Evolutionary conservation across 345 rosid species (phyloP), one percentile per base, ranked within the genome.

Genomic region (Eutrema japonicum): DNA sequence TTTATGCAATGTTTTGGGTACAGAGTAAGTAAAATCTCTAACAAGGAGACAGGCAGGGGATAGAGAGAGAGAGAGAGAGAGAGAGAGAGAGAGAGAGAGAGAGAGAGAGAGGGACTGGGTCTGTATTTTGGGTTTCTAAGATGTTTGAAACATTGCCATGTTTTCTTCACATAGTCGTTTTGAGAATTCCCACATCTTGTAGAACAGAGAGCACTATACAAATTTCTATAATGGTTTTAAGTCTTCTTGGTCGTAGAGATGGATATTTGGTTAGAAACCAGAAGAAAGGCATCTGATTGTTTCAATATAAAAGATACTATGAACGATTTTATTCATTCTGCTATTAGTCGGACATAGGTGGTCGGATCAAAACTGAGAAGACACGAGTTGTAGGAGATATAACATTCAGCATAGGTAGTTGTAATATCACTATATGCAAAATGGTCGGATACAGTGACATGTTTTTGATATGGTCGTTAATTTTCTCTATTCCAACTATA

Each of bases 101-200:
- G 35, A 32, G 35, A 32, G 35, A 29, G 0, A 26, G 36, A 8
- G 41, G 47, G 55, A 35, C 65, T 55, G 36, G 43, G 47, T 46
- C 2, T 47, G 51, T 64, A 38, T 64, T 55, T 35, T 36, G 42
- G 22, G 16, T 22, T 55, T 27, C 58, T 10, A 49, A 47, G 66
- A 59, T 38, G 58, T 59, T 59, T 69, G 59, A 70, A 46, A 46
- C 57, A 10, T 26, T 57, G 29, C 12, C 74, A 13, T 57, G 37
- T 22, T 47, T 55, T 55, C 5, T 33, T 22, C 26, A 43, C 4
- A 58, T 33, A 13, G 56, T 58, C 13, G 35, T 59, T 16, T 38
- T 59, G 41, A 70, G 41, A 59, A 49, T 70, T 48, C 29, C 32
- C 55, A 26, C 8, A 47, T 57, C 66, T 48, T 37, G 58, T 37